phyloP scores from a whole-genome alignment of 2,329 filamentous ascomycete species.

The Ascosphaera aggregata region DNA sequence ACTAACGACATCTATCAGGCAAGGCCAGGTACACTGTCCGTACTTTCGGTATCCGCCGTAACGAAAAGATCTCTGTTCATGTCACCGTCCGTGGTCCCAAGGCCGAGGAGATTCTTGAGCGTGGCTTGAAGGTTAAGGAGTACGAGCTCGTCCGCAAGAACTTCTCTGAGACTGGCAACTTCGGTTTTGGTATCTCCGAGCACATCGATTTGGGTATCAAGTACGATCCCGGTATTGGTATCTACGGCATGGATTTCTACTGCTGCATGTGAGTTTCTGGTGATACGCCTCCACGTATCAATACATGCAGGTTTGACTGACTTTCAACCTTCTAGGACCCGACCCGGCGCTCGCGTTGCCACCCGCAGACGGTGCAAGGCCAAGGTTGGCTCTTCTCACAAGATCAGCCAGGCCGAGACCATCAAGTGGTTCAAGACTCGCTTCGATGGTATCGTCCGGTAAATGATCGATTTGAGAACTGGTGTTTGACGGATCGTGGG shows the following conservation, averaged over 20 bases:
- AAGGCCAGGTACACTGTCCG: constrained; percentile 99
- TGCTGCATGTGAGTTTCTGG: constrained; percentile 62
- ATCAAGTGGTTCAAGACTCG: constrained; percentile 94
- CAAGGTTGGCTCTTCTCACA: constrained; percentile 69
- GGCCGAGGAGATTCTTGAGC: constrained; percentile 99
- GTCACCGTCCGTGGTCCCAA: constrained; percentile 98
- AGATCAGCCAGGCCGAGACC: constrained; percentile 85
- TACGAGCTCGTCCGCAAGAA: constrained; percentile 99
- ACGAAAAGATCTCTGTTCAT: constrained; percentile 99
- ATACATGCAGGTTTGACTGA: constrained; percentile 10
- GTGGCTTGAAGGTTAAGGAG: constrained; percentile 99
- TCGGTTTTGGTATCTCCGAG: constrained; percentile 99
- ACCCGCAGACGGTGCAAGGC: constrained; percentile 80
- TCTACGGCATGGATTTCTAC: constrained; percentile 99
- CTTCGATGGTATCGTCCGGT: constrained; percentile 98
- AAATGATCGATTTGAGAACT: constrained; percentile 25
- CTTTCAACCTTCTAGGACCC: constrained; percentile 35
- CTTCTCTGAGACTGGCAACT: constrained; percentile 99
- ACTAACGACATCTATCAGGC: constrained; percentile 30
- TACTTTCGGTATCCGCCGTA: constrained; percentile 99
- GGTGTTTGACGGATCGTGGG: too few relatives aligned
- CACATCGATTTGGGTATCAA: constrained; percentile 99
- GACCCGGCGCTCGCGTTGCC: constrained; percentile 91
- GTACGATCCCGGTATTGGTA: constrained; percentile 95
- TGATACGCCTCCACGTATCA: too few relatives aligned